Percentiles rank a stretch among this genome's conserved stretches.
phyloP scores from a whole-genome alignment of 2,329 filamentous ascomycete species.

The Hortaea sp. region DNA sequence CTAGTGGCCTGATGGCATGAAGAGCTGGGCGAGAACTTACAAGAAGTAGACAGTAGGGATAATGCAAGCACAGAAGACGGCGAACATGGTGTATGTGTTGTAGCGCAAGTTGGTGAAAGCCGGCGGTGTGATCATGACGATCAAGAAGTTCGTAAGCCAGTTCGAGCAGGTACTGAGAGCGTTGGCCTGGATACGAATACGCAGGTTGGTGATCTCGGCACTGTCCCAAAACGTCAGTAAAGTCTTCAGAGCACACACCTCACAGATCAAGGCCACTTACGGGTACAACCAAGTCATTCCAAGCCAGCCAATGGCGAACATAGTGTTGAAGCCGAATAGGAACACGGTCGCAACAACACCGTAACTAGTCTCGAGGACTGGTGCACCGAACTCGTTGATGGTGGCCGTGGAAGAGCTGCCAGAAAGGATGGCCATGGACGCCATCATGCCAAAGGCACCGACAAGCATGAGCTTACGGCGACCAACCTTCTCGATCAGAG shows the following conservation, averaged over 20 bases:
- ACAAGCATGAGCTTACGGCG: conserved; percentile 64
- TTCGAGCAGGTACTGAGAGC: conserved; percentile 41
- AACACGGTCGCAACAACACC: conserved; percentile 29
- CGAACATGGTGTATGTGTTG: conserved; percentile 54
- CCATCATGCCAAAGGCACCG: conserved; percentile 44
- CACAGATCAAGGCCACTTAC: conserved; percentile 1
- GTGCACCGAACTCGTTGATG: conserved; percentile 6
- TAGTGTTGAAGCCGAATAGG: conserved; percentile 28
- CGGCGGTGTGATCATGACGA: conserved; percentile 54
- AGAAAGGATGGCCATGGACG: conserved; percentile 22
- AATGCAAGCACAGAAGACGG: conserved; percentile 53
- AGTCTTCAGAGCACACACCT: background rate
- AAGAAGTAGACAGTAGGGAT: conserved; percentile 40
- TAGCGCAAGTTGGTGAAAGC: conserved; percentile 34
- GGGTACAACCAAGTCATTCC: conserved; percentile 21
- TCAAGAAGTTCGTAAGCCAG: conserved; percentile 37
- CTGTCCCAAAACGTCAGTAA: conserved; percentile 7
- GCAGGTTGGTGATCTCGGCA: conserved; percentile 25
- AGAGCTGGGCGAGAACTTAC: conserved; percentile 48
- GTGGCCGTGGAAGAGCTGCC: conserved; percentile 6
- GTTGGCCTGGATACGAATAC: conserved; percentile 25
- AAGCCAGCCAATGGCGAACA: conserved; percentile 28
- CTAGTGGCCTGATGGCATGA: conserved; percentile 11
- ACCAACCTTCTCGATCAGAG: conserved; percentile 37
- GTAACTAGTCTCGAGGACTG: background rate